Evolutionary conservation across 1,284 basidiomycete species (phyloP).

Genomic region (Irpex lacteus): DNA sequence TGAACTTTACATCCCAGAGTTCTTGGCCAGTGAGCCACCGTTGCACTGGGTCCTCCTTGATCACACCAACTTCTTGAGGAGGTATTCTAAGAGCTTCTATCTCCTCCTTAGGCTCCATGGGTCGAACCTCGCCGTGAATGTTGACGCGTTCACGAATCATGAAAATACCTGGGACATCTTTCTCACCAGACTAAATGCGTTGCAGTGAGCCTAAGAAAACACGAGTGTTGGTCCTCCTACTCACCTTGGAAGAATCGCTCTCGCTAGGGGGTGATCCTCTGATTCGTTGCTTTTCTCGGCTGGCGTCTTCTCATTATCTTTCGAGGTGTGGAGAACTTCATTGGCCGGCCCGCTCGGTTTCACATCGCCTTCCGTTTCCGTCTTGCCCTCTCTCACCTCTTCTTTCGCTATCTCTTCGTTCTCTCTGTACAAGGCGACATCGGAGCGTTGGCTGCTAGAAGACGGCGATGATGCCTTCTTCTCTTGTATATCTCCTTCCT

Average conservation of each 20-base stretch:
- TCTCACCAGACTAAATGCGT: background rate
- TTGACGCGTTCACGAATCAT: constrained; percentile 90
- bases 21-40: constrained; percentile 60
- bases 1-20: constrained; percentile 54
- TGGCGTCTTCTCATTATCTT: background rate
- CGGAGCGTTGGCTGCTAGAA: constrained; percentile 12
- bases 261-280: background rate
- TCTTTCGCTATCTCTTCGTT: constrained; percentile 30
- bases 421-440: constrained; percentile 29
- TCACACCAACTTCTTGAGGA: constrained; percentile 59
- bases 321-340: background rate
- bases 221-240: background rate
- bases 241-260: background rate
- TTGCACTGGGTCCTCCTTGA: constrained; percentile 59
- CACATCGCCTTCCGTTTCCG: background rate
- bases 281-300: background rate
- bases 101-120: constrained; percentile 71
- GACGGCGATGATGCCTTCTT: background rate
- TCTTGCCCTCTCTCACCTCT: constrained; percentile 16
- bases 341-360: background rate
- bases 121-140: constrained; percentile 71
- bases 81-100: constrained; percentile 66
- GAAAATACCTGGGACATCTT: constrained; percentile 30
- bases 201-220: background rate
- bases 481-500: background rate